phyloP scores from a whole-genome alignment of 2,329 filamentous ascomycete genomes.

The Aspergillus caelatus region DNA sequence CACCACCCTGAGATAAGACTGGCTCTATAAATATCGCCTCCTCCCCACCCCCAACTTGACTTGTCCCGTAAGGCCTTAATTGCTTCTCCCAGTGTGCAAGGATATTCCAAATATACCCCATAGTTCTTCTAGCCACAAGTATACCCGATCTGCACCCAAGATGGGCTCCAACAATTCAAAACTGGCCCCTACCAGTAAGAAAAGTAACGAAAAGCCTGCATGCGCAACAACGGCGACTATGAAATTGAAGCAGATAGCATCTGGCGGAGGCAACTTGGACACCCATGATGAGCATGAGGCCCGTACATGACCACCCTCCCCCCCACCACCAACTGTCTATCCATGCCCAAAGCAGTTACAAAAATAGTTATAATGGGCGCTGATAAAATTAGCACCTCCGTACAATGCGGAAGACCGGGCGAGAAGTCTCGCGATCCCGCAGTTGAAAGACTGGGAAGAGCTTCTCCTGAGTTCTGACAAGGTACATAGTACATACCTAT shows the following conservation, averaged over 20 bases:
- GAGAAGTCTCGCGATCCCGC: not conserved
- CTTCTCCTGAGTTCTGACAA: not conserved
- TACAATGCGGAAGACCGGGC: not conserved
- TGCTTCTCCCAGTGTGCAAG: not conserved
- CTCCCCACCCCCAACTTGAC: not conserved
- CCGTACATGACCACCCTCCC: not conserved
- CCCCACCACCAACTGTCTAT: not conserved
- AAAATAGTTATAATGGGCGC: not conserved
- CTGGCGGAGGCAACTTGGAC: not conserved
- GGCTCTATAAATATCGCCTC: not conserved
- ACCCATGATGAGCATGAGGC: not conserved
- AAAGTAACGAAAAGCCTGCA: not conserved
- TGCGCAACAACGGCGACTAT: not conserved
- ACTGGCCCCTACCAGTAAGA: not conserved
- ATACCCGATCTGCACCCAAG: not conserved
- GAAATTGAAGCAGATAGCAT: slow-evolving; percentile 1
- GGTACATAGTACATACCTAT: not conserved
- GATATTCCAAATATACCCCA: not conserved
- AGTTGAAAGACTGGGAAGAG: not conserved
- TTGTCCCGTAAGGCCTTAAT: not conserved
- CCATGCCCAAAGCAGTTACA: not conserved
- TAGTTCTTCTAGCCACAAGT: not conserved
- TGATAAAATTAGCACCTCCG: not conserved
- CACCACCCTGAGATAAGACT: not conserved
- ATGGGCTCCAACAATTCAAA: slow-evolving; percentile 3